phyloP scores from a whole-genome alignment of 169 alveolate genomes.

The Babesia divergens region DNA sequence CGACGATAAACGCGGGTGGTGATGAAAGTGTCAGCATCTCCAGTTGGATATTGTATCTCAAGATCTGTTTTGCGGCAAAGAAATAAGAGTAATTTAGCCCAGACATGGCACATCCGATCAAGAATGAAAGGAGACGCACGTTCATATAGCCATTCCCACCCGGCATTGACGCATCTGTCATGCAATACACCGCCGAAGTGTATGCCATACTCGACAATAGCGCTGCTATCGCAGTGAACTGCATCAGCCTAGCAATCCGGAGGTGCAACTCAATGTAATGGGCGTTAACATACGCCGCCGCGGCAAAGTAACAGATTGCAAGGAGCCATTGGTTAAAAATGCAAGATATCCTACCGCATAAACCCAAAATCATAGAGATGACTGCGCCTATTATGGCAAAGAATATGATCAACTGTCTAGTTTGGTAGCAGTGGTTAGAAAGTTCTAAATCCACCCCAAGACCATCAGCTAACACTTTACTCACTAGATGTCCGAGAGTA shows the following conservation, averaged over 20 bases:
- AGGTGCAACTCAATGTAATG: background rate
- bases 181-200: constrained; percentile 17
- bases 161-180: constrained; percentile 25
- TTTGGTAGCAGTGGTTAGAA: constrained; percentile 4
- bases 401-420: constrained; percentile 18
- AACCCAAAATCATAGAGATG: background rate
- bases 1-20: too few species aligned
- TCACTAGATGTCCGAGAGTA: background rate
- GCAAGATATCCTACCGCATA: constrained; percentile 6
- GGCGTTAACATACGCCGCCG: constrained; percentile 1
- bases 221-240: constrained; percentile 6
- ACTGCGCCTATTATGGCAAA: constrained; percentile 7
- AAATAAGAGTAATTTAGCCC: background rate
- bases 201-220: constrained; percentile 19
- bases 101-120: constrained; percentile 12
- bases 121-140: constrained; percentile 1
- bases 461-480: background rate
- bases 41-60: background rate
- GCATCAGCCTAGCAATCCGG: background rate
- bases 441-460: background rate
- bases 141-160: background rate
- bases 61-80: background rate
- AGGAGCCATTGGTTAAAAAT: constrained; percentile 5
- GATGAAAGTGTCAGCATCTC: background rate
- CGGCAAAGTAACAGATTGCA: background rate